phyloP scores from a whole-genome alignment of 768 basidiomycete genomes.

The Termitomyces sp. region DNA sequence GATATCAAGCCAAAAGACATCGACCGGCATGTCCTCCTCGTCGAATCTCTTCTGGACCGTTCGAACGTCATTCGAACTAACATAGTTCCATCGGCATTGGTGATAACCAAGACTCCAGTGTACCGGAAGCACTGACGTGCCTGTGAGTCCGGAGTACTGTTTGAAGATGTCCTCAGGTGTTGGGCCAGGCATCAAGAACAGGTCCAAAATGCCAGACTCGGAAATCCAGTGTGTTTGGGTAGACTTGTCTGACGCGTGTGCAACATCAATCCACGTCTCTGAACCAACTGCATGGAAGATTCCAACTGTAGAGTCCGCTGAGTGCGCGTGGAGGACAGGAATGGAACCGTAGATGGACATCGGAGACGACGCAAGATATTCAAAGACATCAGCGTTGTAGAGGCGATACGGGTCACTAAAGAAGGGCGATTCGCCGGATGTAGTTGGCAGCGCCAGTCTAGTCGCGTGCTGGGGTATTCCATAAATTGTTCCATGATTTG shows the following conservation, averaged over 20 bases:
- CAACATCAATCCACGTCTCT: constrained; percentile 94
- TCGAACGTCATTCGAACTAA: constrained; percentile 84
- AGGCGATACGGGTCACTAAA: constrained; percentile 93
- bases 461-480: constrained; percentile 98
- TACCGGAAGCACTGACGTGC: constrained; percentile 83
- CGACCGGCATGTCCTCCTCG: constrained; percentile 91
- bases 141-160: constrained; percentile 85
- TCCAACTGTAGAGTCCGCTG: constrained; percentile 81
- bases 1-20: constrained; percentile 97
- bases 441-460: constrained; percentile 82
- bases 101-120: constrained; percentile 93
- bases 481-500: constrained; percentile 85
- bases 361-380: constrained; percentile 80
- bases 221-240: constrained; percentile 96
- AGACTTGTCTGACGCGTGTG: constrained; percentile 59
- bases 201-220: constrained; percentile 93
- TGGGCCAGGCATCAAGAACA: constrained; percentile 93
- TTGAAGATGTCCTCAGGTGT: constrained; percentile 76
- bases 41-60: constrained; percentile 86
- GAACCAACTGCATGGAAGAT: constrained; percentile 86
- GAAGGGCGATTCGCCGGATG: constrained; percentile 69
- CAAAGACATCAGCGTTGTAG: constrained; percentile 95
- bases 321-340: constrained; percentile 92
- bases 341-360: constrained; percentile 90
- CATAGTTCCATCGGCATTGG: constrained; percentile 98